Base-by-base conservation (phyloP, 1,284 basidiomycete species). In the Pseudozyma sp. region DNA sequence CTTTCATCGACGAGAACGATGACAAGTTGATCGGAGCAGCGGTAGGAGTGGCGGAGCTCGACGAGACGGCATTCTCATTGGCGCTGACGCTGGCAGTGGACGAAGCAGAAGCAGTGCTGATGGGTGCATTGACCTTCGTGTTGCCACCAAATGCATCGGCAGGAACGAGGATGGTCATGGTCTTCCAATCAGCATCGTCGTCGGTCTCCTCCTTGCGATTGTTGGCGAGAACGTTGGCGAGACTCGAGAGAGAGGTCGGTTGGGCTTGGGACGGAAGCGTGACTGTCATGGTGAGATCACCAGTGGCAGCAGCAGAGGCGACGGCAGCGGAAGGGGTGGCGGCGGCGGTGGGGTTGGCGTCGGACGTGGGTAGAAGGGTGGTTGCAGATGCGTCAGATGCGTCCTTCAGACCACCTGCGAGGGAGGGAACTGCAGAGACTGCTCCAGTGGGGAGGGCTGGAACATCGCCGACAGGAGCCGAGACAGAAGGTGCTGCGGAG, bases 141-240 rank as follows among this genome's bases (percentile, higher is more conserved):
- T 47, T 46, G 11, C 62, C 64, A 30, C 63, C 59, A 33, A 72
- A 72, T 1, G 69, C 69, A 9, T 54, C 65, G 8, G 69, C 69
- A 4, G 69, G 64, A 1, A 73, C 69, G 1, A 73, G 43, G 57
- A 73, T 73, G 7, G 65, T 68, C 69, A 73, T 73, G n/a, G 69
- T 73, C 47, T 60, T 59, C 69, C 69, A 73, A 5, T 66, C 67
- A 5, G 31, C 47, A 13, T 52, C 54, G 9, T 45, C 59, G 10
- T 57, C 46, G 30, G 30, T 40, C 24, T 39, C 51, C 5, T 19
- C 8, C 29, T 45, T 48, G 37, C 24, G 48, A 19, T 48, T 46
- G 39, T 52, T 49, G 9, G 53, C 24, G 33, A 58, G 61, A 54
- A 48, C 50, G 34, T 62, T 57, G 33, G 55, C 34, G 29, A 52